Base-by-base conservation (phyloP, 371 early-diverging fungal genomes). In the Furculomyces boomerangus region DNA sequence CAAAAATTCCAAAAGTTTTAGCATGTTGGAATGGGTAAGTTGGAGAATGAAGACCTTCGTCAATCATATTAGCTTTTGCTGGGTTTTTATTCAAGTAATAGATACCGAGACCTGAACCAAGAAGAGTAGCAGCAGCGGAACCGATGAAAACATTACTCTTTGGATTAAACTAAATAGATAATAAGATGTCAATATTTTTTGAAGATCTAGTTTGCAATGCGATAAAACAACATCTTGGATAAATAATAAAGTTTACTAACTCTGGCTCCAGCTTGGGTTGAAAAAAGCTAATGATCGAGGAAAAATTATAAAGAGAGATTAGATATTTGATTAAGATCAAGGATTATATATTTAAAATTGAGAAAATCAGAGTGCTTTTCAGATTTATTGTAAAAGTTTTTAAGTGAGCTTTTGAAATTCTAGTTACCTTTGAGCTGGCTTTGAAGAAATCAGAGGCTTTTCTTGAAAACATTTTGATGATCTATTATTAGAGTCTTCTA, bases 21-120 rank as follows among this genome's bases (percentile, higher is more conserved):
- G 76, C 77, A 69, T 90, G 91, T 39, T 86, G 78, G 89, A 90
- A 96, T 32, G 89, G 90, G 73, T 82, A 78, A 55, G 71, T 72
- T 20, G 93, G 86, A 46, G 93, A 68, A 68, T 96, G 94, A 61
- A 93, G 79, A 57, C 94, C 94, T 58, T 91, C 88, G 57, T 86
- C 93, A 59, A 83, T 81, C 79, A 81, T 70, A 61, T 65, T 65
- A 43, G 70, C 70, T 50, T 62, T 60, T 27, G 65, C 63, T 7
- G 64, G 29, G 54, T 62, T 65, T 56, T 55, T 53, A 50, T 65
- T 50, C 59, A 70, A 44, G 32, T 60, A 60, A 56, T 61, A 63
- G 39, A 69, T 50, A 14, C 58, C 40, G 29, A 51, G 53, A 13
- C 68, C 70, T 3, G 70, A 60, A 30, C 69, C 69, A 14, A 51